Base-by-base conservation (phyloP, 2,329 filamentous ascomycete genomes). In the Claviceps fusiformis region DNA sequence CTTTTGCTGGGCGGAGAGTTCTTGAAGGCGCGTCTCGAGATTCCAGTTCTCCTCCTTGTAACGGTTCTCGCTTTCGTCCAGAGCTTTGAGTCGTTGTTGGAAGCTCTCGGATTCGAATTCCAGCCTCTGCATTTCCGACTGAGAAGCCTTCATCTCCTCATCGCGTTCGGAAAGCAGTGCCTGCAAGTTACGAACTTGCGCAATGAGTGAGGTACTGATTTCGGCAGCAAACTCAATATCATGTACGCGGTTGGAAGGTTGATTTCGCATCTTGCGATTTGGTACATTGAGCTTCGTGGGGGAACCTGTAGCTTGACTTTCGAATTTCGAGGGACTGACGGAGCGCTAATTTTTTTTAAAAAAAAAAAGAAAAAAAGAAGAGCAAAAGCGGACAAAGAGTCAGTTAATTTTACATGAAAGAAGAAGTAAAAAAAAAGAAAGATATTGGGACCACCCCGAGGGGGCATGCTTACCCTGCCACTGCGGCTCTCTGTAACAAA, bases 31-130 rank as follows among this genome's bases (percentile, higher is more conserved):
- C 0, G 91, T 95, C 70, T 98, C 93, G 43, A 98, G 78, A 59
- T 87, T 92, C 93, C 93, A 98, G 68, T 97, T 98, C 70, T 97
- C 93, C 65, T 98, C 93, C 71, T 96, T 97, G 73, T 95, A 95
- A 53, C 89, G 85, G 64, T 95, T 87, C 68, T 98, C 93, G 67
- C 87, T 95, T 70, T 98, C 93, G 62, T 96, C 91, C 45, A 96
- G 75, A 7, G 81, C 80, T 65, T 88, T 86, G 60, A 97, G 75
- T 39, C 90, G 83, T 67, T 95, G 88, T 54, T 86, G 80, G 59
- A 95, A 81, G 3, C 80, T 82, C 67, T 95, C 87, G 0, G 84
- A 80, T 61, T 96, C 91, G 39, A 88, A 79, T 68, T 97, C 91
- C 41, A 97, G 76, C 58, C 82, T 81, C 6, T 86, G 85, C 63